phyloP scores from a whole-genome alignment of 495 filamentous ascomycete species.

The Xylaria cubensis region DNA sequence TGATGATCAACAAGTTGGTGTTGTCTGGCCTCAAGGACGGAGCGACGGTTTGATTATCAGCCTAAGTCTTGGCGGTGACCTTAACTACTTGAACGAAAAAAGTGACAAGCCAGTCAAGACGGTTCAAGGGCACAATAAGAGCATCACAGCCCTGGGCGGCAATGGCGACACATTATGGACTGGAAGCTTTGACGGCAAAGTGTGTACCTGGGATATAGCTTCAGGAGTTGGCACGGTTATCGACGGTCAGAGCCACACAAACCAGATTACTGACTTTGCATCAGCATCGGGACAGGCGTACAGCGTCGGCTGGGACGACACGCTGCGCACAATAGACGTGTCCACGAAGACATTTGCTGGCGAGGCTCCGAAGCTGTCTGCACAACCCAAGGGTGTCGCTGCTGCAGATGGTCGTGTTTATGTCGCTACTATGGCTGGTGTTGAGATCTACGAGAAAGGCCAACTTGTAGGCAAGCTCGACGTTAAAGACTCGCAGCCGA shows the following conservation, averaged over 20 bases:
- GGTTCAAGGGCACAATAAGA: constrained; percentile 93
- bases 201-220: constrained; percentile 79
- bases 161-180: constrained; percentile 73
- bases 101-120: constrained; percentile 70
- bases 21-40: constrained; percentile 86
- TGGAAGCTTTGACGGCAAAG: constrained; percentile 87
- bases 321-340: constrained; percentile 76
- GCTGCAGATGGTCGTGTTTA: constrained; percentile 54
- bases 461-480: constrained; percentile 56
- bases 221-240: constrained; percentile 70
- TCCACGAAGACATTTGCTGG: constrained; percentile 57
- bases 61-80: constrained; percentile 82
- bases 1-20: constrained; percentile 89
- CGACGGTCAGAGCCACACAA: constrained; percentile 80
- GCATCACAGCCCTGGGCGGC: constrained; percentile 74
- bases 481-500: constrained; percentile 62
- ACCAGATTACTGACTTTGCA: constrained; percentile 80
- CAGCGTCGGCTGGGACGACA: constrained; percentile 96
- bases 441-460: constrained; percentile 70
- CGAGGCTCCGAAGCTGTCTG: constrained; percentile 51
- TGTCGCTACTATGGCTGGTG: constrained; percentile 68
- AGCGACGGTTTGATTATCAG: constrained; percentile 88
- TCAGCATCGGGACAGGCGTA: constrained; percentile 67
- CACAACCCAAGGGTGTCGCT: constrained; percentile 60
- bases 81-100: constrained; percentile 84